Conservation (phyloP, 805 yeast species). For the Cyberlindnera sargentensis region DNA sequence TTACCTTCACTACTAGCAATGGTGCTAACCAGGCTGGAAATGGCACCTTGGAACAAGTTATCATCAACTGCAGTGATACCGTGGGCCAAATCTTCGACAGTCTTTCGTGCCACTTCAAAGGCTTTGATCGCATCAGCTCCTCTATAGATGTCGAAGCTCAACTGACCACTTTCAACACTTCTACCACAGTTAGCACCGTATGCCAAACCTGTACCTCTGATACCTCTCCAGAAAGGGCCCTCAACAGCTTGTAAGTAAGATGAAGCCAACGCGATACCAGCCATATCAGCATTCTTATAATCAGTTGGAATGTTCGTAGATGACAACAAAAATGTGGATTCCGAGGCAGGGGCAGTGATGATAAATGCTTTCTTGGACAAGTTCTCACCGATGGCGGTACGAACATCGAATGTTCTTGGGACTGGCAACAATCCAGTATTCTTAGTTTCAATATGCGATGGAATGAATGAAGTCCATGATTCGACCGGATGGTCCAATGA, state of each 20-base stretch:
- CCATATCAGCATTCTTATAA: constrained; percentile 51
- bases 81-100: constrained; percentile 51
- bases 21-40: constrained; percentile 66
- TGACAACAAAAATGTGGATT: constrained; percentile 62
- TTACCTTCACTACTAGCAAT: constrained; percentile 67
- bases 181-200: constrained; percentile 71
- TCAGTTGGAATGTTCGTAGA: constrained; percentile 53
- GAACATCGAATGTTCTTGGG: constrained; percentile 47
- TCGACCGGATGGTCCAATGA: constrained; percentile 49
- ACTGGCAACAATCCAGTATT: constrained; percentile 25
- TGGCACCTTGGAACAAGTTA: constrained; percentile 60
- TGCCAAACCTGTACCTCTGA: constrained; percentile 90
- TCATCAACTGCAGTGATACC: constrained; percentile 52
- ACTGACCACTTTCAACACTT: constrained; percentile 57
- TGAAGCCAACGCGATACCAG: constrained; percentile 63
- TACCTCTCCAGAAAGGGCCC: constrained; percentile 96
- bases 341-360: constrained; percentile 75
- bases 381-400: constrained; percentile 47
- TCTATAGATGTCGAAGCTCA: constrained; percentile 65
- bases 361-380: constrained; percentile 53
- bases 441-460: neutral
- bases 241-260: constrained; percentile 81
- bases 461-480: constrained; percentile 41
- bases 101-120: constrained; percentile 52
- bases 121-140: constrained; percentile 74